These are phyloP conservation scores for Cryptococcus amylolentus DNA, from an alignment of 1,284 basidiomycete species.

Conservation along the genomic window DNA sequence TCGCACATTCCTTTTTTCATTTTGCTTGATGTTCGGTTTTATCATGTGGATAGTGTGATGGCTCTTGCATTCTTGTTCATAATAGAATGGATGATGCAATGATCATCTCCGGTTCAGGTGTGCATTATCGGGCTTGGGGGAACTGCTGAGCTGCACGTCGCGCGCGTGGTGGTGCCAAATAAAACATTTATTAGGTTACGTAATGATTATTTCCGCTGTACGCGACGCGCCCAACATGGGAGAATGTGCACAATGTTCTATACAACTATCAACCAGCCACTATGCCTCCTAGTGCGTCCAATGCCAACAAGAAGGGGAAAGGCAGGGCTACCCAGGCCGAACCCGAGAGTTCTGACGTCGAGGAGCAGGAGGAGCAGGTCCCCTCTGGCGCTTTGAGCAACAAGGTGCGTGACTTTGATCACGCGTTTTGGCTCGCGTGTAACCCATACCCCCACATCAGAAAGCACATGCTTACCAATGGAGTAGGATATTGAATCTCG, in stretches of 20 bases:
- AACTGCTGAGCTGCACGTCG: background rate
- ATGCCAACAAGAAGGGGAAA: background rate
- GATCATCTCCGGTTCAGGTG: background rate
- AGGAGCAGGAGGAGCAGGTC: background rate
- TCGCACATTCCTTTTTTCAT: background rate
- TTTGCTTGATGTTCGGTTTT: background rate
- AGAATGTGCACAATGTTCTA: background rate
- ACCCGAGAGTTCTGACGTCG: background rate
- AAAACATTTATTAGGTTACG: no score
- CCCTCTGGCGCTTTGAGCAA: background rate
- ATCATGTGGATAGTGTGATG: background rate
- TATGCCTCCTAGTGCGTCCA: background rate
- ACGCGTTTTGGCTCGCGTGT: background rate
- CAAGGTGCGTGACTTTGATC: background rate
- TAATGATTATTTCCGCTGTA: no score
- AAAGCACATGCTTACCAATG: background rate
- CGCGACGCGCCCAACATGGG: background rate
- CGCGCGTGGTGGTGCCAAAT: no score
- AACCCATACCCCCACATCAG: background rate
- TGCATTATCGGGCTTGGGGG: background rate
- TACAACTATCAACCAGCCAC: background rate
- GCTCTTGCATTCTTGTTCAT: background rate
- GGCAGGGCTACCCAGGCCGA: background rate
- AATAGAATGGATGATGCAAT: constrained; percentile 1
- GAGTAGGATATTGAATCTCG: constrained; percentile 29